These are phyloP conservation scores for Guadua angustifolia DNA, from an alignment of 176 grass and related monocot species.

Conservation along the genomic window DNA sequence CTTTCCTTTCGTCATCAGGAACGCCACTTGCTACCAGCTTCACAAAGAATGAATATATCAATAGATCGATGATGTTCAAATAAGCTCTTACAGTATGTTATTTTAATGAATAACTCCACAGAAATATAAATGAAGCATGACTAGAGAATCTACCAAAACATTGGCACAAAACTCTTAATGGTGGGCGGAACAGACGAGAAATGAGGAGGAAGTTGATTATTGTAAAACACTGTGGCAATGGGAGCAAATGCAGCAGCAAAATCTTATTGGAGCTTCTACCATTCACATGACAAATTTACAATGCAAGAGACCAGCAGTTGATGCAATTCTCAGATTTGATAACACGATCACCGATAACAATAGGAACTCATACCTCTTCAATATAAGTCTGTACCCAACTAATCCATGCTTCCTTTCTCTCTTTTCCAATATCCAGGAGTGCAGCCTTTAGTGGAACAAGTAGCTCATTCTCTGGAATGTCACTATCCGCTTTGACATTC, in stretches of 20 bases:
- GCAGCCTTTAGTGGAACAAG: constrained; percentile 89
- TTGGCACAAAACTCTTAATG: neutral
- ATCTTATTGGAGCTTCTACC: neutral
- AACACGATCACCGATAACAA: neutral
- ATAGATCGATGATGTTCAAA: neutral
- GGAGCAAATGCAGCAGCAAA: neutral
- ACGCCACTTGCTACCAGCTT: constrained; percentile 69
- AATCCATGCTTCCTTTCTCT: constrained; percentile 95
- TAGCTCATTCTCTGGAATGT: constrained; percentile 66
- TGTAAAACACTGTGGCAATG: too few species aligned
- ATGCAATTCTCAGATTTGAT: neutral
- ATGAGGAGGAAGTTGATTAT: too few species aligned
- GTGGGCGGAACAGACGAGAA: neutral
- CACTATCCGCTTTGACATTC: constrained; percentile 75
- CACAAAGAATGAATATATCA: constrained; percentile 22
- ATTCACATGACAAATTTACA: neutral
- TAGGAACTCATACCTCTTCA: too few species aligned
- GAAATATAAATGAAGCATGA: neutral
- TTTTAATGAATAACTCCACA: neutral
- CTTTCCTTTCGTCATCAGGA: constrained; percentile 74
- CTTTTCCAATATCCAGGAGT: constrained; percentile 92
- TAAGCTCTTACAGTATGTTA: neutral
- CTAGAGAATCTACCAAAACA: neutral
- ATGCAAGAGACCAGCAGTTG: neutral
- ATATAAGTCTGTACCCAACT: constrained; percentile 73